Base-by-base conservation (phyloP, 768 basidiomycete species). In the Guyanaporus albipodus region DNA sequence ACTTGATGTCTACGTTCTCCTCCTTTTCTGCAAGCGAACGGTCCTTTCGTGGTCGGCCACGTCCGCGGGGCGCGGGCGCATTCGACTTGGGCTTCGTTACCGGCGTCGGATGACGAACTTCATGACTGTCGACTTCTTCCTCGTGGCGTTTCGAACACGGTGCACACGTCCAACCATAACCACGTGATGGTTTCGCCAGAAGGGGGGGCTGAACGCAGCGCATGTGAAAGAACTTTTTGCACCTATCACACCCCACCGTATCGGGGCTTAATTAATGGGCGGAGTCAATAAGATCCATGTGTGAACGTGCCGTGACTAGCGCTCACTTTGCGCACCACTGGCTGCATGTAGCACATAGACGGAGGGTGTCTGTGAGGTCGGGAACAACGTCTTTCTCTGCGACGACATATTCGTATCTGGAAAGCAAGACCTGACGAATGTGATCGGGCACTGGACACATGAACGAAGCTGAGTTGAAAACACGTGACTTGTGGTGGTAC, bases 141-240 rank as follows among this genome's bases (percentile, higher is more conserved):
- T 91, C 92, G 60, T 94, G 87, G 54, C 79, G 79, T 43, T 82
- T 79, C 10, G 92, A 87, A 66, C 94, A 98, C 1, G 92, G 91
- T 0, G 90, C 89, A 59, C 95, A 98, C 9, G 92, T 91, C 95
- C 95, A 98, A 18, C 90, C 91, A 69, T 97, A 98, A 36, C 95
- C 95, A 52, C 91, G 82, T 19, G 92, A 91, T 12, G 95, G 95
- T 66, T 97, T 97, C 2, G 87, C 86, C 15, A 77, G 72, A 8
- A 98, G 71, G 3, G 95, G 95, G 19, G 95, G 95, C 54, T 90
- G 86, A 43, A 96, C 87, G 63, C 95, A 98, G 47, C 75, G 67
- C 87, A 97, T 95, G 67, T 98, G 95, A 70, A 93, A 98, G 70
- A 83, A 88, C 44, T 80, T 81, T 71, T 92, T 91, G 77, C 95